A percentile compares a stretch with the other conserved stretches of the same genome.
Evolutionary conservation across 306 rosid species (phyloP).

Genomic region (Albizia julibrissin): DNA sequence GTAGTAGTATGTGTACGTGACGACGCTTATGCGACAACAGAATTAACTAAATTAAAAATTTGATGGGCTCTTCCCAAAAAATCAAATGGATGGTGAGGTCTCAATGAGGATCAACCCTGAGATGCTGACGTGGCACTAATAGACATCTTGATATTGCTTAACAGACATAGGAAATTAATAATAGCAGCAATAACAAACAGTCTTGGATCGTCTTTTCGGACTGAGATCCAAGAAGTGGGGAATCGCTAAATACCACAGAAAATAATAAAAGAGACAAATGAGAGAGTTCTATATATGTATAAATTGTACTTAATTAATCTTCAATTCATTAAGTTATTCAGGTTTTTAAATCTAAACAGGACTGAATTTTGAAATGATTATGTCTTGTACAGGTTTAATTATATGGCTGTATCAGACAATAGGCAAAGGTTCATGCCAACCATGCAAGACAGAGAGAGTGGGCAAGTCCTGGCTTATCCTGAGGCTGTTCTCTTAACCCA

Average conservation of each 20-base stretch:
- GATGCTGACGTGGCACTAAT: neutral
- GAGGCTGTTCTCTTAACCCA: conserved; percentile 75
- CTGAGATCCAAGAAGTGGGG: neutral
- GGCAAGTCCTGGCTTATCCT: conserved; percentile 54
- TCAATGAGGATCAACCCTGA: neutral
- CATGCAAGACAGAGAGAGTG: conserved; percentile 47
- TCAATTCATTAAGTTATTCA: neutral
- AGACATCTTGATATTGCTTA: neutral
- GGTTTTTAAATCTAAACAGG: neutral
- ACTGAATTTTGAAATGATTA: neutral
- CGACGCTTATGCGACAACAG: neutral
- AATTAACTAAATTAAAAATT: neutral
- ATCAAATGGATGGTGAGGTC: neutral
- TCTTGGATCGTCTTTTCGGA: neutral
- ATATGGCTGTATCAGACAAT: conserved; percentile 69
- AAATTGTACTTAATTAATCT: too few species aligned
- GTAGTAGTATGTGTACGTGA: neutral
- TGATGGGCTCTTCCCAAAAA: neutral
- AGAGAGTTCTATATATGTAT: neutral
- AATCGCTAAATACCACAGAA: neutral
- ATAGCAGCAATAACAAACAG: too few species aligned
- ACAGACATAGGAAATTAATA: neutral
- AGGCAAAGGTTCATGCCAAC: conserved; percentile 76
- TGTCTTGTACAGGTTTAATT: conserved; percentile 48
- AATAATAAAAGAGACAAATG: neutral